These are phyloP conservation scores for Trichophyton verrucosum DNA, from an alignment of 2,329 filamentous ascomycete genomes.

Conservation along the genomic window DNA sequence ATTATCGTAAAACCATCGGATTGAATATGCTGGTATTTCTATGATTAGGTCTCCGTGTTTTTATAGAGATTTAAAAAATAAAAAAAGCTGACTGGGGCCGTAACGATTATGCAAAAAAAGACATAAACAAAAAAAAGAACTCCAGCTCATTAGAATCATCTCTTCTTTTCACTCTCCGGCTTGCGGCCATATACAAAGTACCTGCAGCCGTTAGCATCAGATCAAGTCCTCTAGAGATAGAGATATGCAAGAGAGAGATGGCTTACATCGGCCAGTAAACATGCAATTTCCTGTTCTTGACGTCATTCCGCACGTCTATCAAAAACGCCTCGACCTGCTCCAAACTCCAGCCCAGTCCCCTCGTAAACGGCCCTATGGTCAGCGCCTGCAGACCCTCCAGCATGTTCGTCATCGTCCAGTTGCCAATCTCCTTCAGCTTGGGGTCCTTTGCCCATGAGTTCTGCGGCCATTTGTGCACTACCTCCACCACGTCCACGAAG, in stretches of 20 bases:
- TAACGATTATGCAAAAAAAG: neutral
- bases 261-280: constrained; percentile 7
- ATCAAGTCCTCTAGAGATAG: too few relatives aligned
- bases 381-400: constrained; percentile 33
- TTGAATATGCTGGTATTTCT: neutral
- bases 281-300: constrained; percentile 9
- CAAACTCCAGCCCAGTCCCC: constrained; percentile 29
- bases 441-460: constrained; percentile 38
- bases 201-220: neutral
- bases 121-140: neutral
- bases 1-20: too few relatives aligned
- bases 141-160: neutral
- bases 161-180: neutral
- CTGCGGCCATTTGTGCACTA: constrained; percentile 30
- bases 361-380: constrained; percentile 31
- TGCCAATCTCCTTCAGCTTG: constrained; percentile 39
- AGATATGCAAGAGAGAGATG: too few relatives aligned
- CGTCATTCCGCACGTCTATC: constrained; percentile 1
- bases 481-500: constrained; percentile 29
- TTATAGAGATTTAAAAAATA: neutral
- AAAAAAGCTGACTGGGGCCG: neutral
- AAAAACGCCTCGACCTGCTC: constrained; percentile 9
- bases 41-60: neutral
- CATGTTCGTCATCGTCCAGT: constrained; percentile 33
- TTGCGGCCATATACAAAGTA: constrained; percentile 19